A percentile compares a stretch with the other conserved stretches of the same genome.
Evolutionary conservation across 148 eudicot species (phyloP).

Genomic region (Oxyria digyna): DNA sequence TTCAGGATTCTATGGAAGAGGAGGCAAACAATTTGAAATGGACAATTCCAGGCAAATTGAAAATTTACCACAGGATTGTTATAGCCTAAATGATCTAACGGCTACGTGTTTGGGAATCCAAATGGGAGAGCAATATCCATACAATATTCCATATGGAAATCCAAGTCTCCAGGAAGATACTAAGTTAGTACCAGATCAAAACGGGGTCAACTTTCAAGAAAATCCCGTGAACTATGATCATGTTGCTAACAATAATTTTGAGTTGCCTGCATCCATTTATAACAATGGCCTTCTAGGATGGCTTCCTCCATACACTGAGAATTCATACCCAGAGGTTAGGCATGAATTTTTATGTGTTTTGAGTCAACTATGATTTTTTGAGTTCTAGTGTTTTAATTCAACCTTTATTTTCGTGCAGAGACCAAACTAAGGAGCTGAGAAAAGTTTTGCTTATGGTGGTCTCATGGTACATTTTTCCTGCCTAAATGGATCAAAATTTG

Average conservation of each 20-base stretch:
- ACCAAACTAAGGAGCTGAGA: conserved; percentile 18
- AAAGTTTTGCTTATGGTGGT: not conserved
- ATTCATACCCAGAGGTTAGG: conserved; percentile 59
- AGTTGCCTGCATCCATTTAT: conserved; percentile 42
- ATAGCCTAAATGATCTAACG: conserved; percentile 33
- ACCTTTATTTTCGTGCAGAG: conserved; percentile 14
- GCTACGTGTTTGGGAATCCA: conserved; percentile 48
- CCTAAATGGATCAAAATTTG: not conserved
- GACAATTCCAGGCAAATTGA: conserved; percentile 35
- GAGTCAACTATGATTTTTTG: not conserved
- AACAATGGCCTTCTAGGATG: conserved; percentile 38
- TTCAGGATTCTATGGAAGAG: conserved; percentile 27
- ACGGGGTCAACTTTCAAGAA: conserved; percentile 32
- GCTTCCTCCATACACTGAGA: conserved; percentile 44
- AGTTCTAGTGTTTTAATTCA: not conserved
- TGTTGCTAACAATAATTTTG: conserved; percentile 30
- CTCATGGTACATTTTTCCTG: not conserved
- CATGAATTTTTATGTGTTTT: not conserved
- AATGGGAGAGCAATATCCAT: conserved; percentile 56
- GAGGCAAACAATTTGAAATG: conserved; percentile 26
- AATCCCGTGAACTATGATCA: conserved; percentile 43
- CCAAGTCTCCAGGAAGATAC: conserved; percentile 35
- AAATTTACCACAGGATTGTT: conserved; percentile 30
- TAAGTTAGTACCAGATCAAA: conserved; percentile 30
- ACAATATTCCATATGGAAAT: conserved; percentile 26